These are phyloP conservation scores for Boletales sp. DNA, from an alignment of 768 basidiomycete genomes.

Conservation along the genomic window DNA sequence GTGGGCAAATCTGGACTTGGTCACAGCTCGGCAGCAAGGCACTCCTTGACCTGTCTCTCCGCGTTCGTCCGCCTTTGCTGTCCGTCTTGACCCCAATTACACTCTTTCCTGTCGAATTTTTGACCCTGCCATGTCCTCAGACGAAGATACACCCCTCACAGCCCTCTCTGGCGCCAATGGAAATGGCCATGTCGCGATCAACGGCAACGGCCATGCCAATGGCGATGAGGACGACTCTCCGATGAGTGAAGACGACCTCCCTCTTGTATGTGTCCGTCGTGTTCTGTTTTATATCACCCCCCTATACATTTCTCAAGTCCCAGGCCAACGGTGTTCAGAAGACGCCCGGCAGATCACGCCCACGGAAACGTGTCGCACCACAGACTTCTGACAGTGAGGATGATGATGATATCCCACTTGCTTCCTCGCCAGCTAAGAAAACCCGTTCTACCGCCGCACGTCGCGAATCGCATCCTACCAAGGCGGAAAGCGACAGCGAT, in stretches of 20 bases:
- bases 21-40: slow-evolving; percentile 18
- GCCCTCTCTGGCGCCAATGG: slow-evolving; percentile 35
- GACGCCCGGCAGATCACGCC: slow-evolving; percentile 27
- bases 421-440: slow-evolving; percentile 66
- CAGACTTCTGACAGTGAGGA: slow-evolving; percentile 61
- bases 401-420: slow-evolving; percentile 63
- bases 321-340: slow-evolving; percentile 49
- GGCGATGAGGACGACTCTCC: slow-evolving; percentile 40
- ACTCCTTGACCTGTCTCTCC: slow-evolving; percentile 28
- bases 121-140: slow-evolving; percentile 50
- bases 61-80: slow-evolving; percentile 22
- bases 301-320: slow-evolving; percentile 40
- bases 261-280: slow-evolving; percentile 50
- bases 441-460: slow-evolving; percentile 36
- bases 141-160: slow-evolving; percentile 54
- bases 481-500: slow-evolving; percentile 37
- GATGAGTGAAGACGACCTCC: slow-evolving; percentile 71
- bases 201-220: slow-evolving; percentile 40
- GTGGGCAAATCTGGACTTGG: slow-evolving; percentile 50
- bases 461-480: slow-evolving; percentile 38
- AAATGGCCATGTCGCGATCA: slow-evolving; percentile 43
- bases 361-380: slow-evolving; percentile 53
- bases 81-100: background rate
- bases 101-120: slow-evolving; percentile 2
- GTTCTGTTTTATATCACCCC: slow-evolving; percentile 5